These are phyloP conservation scores for Secale cereale DNA, from an alignment of 176 grass and related monocot genomes.

Conservation along the genomic window DNA sequence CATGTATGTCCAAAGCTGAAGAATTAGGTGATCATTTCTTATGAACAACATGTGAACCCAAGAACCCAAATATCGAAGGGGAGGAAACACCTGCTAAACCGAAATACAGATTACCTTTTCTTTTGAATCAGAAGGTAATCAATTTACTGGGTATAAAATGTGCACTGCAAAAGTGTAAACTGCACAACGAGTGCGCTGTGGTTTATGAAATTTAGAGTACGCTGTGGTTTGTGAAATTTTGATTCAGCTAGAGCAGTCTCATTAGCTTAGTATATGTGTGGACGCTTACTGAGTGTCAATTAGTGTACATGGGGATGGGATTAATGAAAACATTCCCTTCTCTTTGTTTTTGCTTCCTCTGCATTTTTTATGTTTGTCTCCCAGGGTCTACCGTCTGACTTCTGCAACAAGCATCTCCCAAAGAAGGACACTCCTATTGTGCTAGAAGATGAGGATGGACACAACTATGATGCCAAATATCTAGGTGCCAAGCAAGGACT, in stretches of 20 bases:
- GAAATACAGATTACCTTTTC: neutral
- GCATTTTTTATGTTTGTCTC: neutral
- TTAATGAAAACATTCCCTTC: neutral
- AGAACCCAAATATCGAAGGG: neutral
- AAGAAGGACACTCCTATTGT: constrained; percentile 19
- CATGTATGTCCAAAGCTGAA: neutral
- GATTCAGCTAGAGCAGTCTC: neutral
- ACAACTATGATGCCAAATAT: constrained; percentile 4
- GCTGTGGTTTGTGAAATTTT: constrained; percentile 1
- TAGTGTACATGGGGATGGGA: neutral
- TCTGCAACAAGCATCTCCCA: constrained; percentile 52
- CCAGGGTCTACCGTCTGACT: constrained; percentile 34
- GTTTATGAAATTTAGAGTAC: neutral
- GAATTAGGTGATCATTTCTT: neutral
- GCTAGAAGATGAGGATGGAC: constrained; percentile 45
- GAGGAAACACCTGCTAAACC: constrained; percentile 1
- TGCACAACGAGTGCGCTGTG: neutral
- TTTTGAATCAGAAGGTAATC: neutral
- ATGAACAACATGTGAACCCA: neutral
- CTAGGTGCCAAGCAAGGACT: constrained; percentile 36
- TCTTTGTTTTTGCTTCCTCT: neutral
- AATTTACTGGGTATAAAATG: neutral
- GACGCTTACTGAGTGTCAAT: neutral
- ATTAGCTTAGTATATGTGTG: neutral
- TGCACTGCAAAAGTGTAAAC: neutral